phyloP scores from a whole-genome alignment of 1,139 yeast genomes.

The Candida sanyaensis region DNA sequence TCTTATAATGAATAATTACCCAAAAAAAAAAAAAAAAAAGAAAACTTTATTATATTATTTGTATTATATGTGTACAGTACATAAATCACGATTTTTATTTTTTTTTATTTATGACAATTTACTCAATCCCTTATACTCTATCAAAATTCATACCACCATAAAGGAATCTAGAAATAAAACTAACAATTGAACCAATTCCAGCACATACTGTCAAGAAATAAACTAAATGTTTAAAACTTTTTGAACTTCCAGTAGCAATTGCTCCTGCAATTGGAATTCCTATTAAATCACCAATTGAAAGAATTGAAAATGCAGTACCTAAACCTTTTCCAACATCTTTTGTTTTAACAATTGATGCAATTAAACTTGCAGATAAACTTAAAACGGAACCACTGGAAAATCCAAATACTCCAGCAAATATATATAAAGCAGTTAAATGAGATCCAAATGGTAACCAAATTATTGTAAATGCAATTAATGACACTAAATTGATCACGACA shows the following conservation, averaged over 20 bases:
- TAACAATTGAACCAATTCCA: conserved; percentile 25
- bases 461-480: conserved; percentile 23
- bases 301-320: conserved; percentile 36
- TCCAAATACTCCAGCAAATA: conserved; percentile 30
- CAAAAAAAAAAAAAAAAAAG: too few relatives aligned
- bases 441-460: conserved; percentile 33
- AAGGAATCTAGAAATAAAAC: conserved; percentile 25
- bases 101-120: neutral
- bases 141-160: conserved; percentile 24
- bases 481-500: conserved; percentile 21
- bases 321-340: conserved; percentile 31
- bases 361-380: conserved; percentile 31
- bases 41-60: neutral
- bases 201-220: conserved; percentile 28
- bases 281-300: conserved; percentile 33
- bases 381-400: conserved; percentile 34
- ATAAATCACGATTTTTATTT: neutral
- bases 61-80: neutral
- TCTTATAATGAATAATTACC: neutral
- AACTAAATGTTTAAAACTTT: conserved; percentile 29
- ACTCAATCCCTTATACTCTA: conserved; percentile 9
- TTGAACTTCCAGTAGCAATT: conserved; percentile 22
- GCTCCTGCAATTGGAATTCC: conserved; percentile 42
- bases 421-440: conserved; percentile 26
- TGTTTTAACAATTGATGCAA: conserved; percentile 28